Evolutionary conservation across 2,329 filamentous ascomycete genomes (phyloP), one percentile per base, ranked within the genome.

Genomic region (Thielaviopsis populi): DNA sequence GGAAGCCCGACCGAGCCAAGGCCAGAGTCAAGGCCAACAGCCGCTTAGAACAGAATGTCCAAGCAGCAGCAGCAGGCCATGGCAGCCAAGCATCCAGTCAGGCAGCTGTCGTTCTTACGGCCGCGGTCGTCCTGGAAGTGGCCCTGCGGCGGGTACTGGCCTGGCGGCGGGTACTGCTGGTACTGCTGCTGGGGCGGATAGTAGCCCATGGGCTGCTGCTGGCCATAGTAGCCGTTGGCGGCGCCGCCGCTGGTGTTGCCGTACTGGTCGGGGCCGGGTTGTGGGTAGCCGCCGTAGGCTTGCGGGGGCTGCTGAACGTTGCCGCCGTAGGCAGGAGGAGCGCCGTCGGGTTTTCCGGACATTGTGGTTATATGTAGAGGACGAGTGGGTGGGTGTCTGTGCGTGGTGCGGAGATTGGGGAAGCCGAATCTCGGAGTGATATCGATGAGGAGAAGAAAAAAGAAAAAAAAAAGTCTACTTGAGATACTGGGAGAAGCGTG

Each of bases 31-130:
- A 58, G 5, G 19, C 43, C n/a, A 5, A 24, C 7, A 33, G 8
- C 22, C 27, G 40, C 64, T 72, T 78, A 83, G 69, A 82, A 82
- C n/a, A 83, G 70, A 54, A 75, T 73, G 68, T 83, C 81, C 69
- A 83, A 70, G 69, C 81, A 83, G 72, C 81, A 83, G 70, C 81
- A 83, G 71, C 80, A 83, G 1, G 81, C 81, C 66, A 81, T 69
- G 67, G 75, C 75, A 17, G 78, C 80, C 17, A 82, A 68, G 62
- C 81, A 70, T 50, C 77, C 78, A 41, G 76, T 76, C 50, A 80
- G 68, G 63, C 76, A 68, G 56, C 77, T 74, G 53, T 62, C 61
- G 30, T 56, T 65, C 64, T 68, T 69, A 53, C 71, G 70, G 58
- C 72, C 72, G 67, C 69, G 68, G 19, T 63, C 61, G 17, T 67